Percentiles rank a stretch among this genome's conserved stretches.
Conservation (phyloP, 441 rosid genomes). For the Flueggea neowawraea region DNA sequence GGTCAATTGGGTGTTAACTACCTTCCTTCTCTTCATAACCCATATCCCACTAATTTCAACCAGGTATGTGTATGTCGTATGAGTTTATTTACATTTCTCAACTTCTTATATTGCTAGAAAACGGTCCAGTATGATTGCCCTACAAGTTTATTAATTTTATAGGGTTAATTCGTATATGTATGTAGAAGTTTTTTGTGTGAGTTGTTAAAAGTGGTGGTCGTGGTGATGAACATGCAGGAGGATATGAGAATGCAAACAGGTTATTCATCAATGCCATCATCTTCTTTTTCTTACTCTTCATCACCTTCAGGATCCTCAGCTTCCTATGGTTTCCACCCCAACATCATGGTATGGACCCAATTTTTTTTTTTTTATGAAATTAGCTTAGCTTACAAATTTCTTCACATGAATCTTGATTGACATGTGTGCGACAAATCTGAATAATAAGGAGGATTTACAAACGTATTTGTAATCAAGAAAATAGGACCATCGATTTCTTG, state of each 20-base stretch:
- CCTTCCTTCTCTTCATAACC: conserved; percentile 40
- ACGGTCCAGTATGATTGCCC: not conserved
- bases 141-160: not conserved
- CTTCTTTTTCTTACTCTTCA: conserved; percentile 59
- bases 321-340: conserved; percentile 61
- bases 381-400: not conserved
- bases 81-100: not conserved
- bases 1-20: conserved; percentile 57
- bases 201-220: not conserved
- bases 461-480: too few relatives aligned
- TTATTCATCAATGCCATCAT: conserved; percentile 49
- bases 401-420: not conserved
- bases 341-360: conserved; percentile 45
- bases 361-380: conserved; percentile 1
- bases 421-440: not conserved
- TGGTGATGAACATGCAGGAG: conserved; percentile 44
- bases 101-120: not conserved
- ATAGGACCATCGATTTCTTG: too few relatives aligned
- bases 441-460: too few relatives aligned
- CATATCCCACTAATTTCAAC: conserved; percentile 40
- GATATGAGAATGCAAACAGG: conserved; percentile 58
- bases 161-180: not conserved
- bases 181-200: conserved; percentile 4
- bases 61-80: conserved; percentile 31
- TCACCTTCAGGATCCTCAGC: conserved; percentile 42